phyloP scores from a whole-genome alignment of 306 rosid genomes.

The Lablab purpureus region DNA sequence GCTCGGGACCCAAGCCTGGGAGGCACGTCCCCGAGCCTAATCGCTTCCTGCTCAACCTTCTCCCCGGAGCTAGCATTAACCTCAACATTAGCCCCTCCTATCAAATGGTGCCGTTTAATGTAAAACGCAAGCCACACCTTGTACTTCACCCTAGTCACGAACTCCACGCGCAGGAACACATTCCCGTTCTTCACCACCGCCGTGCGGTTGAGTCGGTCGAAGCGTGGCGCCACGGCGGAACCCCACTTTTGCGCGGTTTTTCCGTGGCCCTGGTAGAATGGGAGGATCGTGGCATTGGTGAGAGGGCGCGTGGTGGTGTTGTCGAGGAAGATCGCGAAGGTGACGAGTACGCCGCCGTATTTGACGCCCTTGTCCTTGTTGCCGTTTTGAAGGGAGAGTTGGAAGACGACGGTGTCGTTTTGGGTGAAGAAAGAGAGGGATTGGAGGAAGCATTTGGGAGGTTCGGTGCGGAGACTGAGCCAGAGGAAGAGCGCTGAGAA shows the following conservation, averaged over 20 bases:
- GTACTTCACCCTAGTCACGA: constrained; percentile 69
- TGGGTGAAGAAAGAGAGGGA: constrained; percentile 60
- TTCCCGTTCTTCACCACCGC: constrained; percentile 16
- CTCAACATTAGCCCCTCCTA: constrained; percentile 58
- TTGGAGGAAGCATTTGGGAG: constrained; percentile 61
- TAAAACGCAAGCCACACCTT: constrained; percentile 60
- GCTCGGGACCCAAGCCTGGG: constrained; percentile 40
- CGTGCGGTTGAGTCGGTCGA: constrained; percentile 47
- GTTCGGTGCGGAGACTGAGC: constrained; percentile 58
- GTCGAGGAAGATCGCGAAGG: constrained; percentile 38
- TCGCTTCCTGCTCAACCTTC: constrained; percentile 46
- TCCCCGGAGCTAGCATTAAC: constrained; percentile 54
- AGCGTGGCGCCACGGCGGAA: not conserved
- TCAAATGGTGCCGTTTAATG: constrained; percentile 58
- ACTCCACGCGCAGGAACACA: constrained; percentile 59
- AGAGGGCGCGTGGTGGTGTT: constrained; percentile 38
- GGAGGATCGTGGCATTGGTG: constrained; percentile 20
- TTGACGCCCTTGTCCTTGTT: constrained; percentile 73
- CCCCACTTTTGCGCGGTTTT: constrained; percentile 53
- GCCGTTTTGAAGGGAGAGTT: constrained; percentile 40
- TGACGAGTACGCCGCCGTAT: constrained; percentile 58
- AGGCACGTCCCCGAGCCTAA: constrained; percentile 55
- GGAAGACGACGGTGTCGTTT: constrained; percentile 48
- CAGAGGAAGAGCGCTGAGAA: constrained; percentile 46
- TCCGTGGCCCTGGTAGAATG: constrained; percentile 75